Conservation (phyloP, 2,329 filamentous ascomycete species). For the Cladosporium sp. region DNA sequence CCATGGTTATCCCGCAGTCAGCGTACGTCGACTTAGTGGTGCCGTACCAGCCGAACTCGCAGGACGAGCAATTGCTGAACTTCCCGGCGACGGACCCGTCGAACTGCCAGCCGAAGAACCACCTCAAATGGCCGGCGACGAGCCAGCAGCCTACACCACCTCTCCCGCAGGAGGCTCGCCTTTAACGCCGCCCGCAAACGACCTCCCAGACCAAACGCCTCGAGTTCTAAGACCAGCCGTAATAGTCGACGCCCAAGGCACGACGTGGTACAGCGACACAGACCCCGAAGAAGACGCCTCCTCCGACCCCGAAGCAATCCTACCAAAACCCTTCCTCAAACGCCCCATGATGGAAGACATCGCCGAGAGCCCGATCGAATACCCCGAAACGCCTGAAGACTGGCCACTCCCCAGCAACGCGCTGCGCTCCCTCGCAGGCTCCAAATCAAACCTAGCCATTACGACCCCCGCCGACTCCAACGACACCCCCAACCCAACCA, state of each 20-base stretch:
- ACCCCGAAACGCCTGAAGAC: conserved; percentile 8
- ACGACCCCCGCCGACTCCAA: neutral
- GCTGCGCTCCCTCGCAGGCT: neutral
- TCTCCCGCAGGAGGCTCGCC: conserved; percentile 5
- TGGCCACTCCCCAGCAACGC: conserved; percentile 4
- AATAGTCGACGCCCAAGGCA: conserved; percentile 1
- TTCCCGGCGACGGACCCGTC: conserved; percentile 5
- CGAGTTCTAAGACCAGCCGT: conserved; percentile 1
- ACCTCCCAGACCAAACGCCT: neutral
- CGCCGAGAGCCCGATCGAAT: conserved; percentile 7
- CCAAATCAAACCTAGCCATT: no score
- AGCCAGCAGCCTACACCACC: conserved; percentile 4
- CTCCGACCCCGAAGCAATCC: neutral
- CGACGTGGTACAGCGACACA: conserved; percentile 9
- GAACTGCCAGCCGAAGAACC: conserved; percentile 7
- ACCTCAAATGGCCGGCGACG: conserved; percentile 10
- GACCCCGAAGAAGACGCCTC: conserved; percentile 1
- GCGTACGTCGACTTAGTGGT: conserved; percentile 1
- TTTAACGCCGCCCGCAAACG: conserved; percentile 8
- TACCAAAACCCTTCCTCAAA: conserved; percentile 1
- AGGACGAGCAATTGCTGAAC: conserved; percentile 9
- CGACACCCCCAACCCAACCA: neutral
- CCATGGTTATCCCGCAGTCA: neutral
- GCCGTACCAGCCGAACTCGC: conserved; percentile 9
- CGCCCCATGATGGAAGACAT: conserved; percentile 4